These are phyloP conservation scores for Castanea mollissima DNA, from an alignment of 306 rosid genomes.

Conservation along the genomic window DNA sequence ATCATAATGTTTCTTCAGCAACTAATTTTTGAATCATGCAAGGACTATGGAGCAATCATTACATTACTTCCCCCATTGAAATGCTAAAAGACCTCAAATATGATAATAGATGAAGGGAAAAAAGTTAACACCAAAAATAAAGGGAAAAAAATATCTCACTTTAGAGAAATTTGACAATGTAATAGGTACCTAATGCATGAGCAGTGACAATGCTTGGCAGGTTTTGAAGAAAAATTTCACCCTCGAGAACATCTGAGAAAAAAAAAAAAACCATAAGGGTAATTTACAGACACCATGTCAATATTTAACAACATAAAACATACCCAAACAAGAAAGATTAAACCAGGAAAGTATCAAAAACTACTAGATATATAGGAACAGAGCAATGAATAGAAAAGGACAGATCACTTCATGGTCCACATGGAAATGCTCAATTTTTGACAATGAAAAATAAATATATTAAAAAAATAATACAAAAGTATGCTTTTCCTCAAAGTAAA, in stretches of 20 bases:
- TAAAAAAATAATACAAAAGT: too few species aligned
- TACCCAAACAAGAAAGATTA: neutral
- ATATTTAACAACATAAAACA: constrained; percentile 5
- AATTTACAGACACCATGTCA: neutral
- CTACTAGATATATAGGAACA: neutral
- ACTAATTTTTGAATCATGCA: neutral
- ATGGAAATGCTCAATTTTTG: too few species aligned
- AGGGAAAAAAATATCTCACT: neutral
- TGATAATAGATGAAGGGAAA: neutral
- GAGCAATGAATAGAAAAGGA: neutral
- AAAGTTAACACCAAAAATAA: neutral
- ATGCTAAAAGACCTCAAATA: neutral
- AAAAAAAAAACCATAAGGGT: constrained; percentile 20
- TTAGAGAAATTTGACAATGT: constrained; percentile 5
- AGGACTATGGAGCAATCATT: neutral
- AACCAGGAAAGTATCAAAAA: neutral
- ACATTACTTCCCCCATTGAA: neutral
- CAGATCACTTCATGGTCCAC: too few species aligned
- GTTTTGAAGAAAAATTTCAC: constrained; percentile 96
- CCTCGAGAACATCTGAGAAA: constrained; percentile 78
- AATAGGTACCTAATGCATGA: constrained; percentile 77
- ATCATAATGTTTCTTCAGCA: neutral
- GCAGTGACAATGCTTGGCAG: constrained; percentile 88
- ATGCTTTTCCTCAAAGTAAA: neutral
- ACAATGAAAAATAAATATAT: neutral